Evolutionary conservation across 2,329 filamentous ascomycete species (phyloP), one percentile per base, ranked within the genome.

Genomic region (Amauroascus verrucosus): DNA sequence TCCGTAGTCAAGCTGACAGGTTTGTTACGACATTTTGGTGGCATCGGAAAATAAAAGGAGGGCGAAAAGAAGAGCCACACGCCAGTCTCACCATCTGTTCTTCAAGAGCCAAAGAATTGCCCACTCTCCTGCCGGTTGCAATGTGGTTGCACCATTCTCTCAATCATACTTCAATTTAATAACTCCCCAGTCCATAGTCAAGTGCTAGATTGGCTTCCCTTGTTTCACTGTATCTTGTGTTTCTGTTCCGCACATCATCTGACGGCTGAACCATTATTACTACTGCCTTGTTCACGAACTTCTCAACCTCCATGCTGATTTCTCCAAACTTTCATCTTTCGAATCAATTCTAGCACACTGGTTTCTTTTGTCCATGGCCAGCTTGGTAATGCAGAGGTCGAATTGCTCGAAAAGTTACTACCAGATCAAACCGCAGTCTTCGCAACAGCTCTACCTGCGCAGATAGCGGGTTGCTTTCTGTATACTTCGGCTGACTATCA

Each of bases 291-390:
- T 22, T 7, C 38, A 33, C 48, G 8, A 43, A 33, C 16, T 41
- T 24, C n/a, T 44, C 26, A 35, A n/a, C 30, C n/a, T 43, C 26
- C 9, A 41, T 38, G 37, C n/a, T 37, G n/a, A 28, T 45, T 14
- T 38, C 5, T 37, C 24, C 20, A 20, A 26, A 44, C 22, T 26
- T 13, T 20, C 24, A 26, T 26, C 30, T 45, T 35, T 33, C 14
- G n/a, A 35, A 6, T 9, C 5, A 22, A 41, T 41, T n/a, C 4
- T 32, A 30, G n/a, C n/a, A 5, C 35, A 9, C 26, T 50, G 30
- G 26, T 35, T 35, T 32, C 18, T 44, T 22, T 41, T 22, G 18
- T 51, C 43, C 51, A 54, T 51, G 51, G 51, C 55, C 44, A 43
- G 43, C 45, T 46, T 48, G 30, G 33, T 48, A 13, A 41, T 45